Evolutionary conservation across 208 protist genomes (phyloP), one percentile per base, ranked within the genome.

Genomic region (Trypanosoma caninum): DNA sequence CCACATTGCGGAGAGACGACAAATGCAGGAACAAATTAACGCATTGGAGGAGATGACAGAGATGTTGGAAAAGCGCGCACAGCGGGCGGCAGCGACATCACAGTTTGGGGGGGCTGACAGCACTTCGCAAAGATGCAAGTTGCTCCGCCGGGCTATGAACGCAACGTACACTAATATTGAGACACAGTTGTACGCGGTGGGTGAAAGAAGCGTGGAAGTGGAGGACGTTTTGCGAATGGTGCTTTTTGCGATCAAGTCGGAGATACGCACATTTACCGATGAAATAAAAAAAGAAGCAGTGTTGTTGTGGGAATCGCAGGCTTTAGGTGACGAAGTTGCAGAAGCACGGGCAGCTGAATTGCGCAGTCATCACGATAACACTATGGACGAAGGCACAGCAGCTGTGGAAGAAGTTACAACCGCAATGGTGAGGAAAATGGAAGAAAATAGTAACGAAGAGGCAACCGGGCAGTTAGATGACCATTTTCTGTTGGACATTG

Each of bases 61-160:
- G 25, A 76, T 65, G 33, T 46, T 82, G 45, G 56, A 80, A 47
- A 52, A 60, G 40, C 47, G 74, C 31, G 50, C 72, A 41, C 57
- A 65, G 20, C 50, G 48, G 20, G 57, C 44, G 5, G 69, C 66
- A 7, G 54, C 67, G 18, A 54, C 61, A 1, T 58, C 62, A 37
- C 71, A 76, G 46, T 7, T 28, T 35, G 40, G 52, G 2, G n/a
- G 52, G 2, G n/a, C 40, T 3, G 37, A 60, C 14, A 74, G 44
- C 16, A 58, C 53, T 37, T 38, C 54, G 28, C 54, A 64, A 35
- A 71, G 78, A 56, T 75, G 78, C 57, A 81, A 82, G 44, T 55
- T 64, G 3, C 58, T 91, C 4, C 72, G 78, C 38, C 74, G 80
- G 30, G 69, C 65, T 20, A 45, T 90, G 58, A 90, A 87, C 56